A percentile compares a stretch with the other conserved stretches of the same genome.
Conservation (phyloP, 108 stramenopile species). For the Cyclotella sp. region DNA sequence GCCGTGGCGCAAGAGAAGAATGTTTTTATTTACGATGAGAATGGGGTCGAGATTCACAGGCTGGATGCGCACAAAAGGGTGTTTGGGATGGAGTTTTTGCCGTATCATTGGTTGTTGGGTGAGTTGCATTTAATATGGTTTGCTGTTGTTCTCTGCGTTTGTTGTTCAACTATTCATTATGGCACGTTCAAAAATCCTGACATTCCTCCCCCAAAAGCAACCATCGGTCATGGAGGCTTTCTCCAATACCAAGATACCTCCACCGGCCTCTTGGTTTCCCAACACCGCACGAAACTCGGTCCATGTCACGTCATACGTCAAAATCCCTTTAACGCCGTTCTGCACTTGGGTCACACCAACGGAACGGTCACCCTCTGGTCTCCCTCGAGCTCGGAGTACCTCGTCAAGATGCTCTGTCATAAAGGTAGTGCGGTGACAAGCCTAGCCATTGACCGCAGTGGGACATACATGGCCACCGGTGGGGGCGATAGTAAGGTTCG, state of each 20-base stretch:
- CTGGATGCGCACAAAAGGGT: conserved; percentile 87
- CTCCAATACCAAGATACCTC: conserved; percentile 96
- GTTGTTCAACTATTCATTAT: background rate
- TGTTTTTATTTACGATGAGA: conserved; percentile 95
- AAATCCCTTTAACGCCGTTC: conserved; percentile 93
- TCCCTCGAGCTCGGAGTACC: conserved; percentile 81
- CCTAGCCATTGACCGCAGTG: conserved; percentile 84
- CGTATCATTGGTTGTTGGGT: conserved; percentile 96
- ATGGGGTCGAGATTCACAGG: conserved; percentile 94
- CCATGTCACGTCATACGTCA: conserved; percentile 84
- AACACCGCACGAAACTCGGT: conserved; percentile 86
- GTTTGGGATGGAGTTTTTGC: conserved; percentile 89
- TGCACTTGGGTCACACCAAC: conserved; percentile 95
- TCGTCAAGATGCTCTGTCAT: conserved; percentile 94
- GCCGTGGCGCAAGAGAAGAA: conserved; percentile 97
- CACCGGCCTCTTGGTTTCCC: conserved; percentile 90
- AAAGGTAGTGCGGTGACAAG: conserved; percentile 80
- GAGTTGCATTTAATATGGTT: conserved; percentile 24
- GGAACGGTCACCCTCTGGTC: conserved; percentile 98
- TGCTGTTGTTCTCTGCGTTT: no score
- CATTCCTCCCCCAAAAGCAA: conserved; percentile 36
- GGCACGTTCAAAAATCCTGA: background rate
- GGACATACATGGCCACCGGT: conserved; percentile 91
- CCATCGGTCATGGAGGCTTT: conserved; percentile 83
- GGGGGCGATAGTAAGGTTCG: conserved; percentile 84